These are phyloP conservation scores for Postia placenta DNA, from an alignment of 768 basidiomycete genomes.

Conservation along the genomic window DNA sequence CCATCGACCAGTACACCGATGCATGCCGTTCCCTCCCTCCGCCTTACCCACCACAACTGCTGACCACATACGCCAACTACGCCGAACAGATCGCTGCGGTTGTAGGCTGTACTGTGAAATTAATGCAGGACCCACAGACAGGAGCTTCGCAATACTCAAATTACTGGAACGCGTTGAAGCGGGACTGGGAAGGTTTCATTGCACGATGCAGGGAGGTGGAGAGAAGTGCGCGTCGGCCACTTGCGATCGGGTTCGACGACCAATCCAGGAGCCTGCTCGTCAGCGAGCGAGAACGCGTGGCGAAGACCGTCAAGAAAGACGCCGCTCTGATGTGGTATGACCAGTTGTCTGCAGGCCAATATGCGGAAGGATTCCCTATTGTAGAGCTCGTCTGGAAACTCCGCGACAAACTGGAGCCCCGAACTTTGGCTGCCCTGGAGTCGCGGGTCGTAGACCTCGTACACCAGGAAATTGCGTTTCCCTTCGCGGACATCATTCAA, in stretches of 20 bases:
- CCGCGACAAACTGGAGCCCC: conserved; percentile 53
- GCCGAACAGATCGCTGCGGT: conserved; percentile 74
- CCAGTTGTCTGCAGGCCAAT: conserved; percentile 37
- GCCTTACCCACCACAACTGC: conserved; percentile 48
- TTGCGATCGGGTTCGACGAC: conserved; percentile 49
- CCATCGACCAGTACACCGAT: conserved; percentile 77
- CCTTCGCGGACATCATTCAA: conserved; percentile 67
- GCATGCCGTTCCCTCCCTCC: conserved; percentile 63
- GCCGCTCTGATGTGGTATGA: conserved; percentile 54
- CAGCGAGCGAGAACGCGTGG: conserved; percentile 74
- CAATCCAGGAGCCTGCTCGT: conserved; percentile 44
- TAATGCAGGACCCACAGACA: conserved; percentile 69
- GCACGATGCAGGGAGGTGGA: conserved; percentile 89
- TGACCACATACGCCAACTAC: conserved; percentile 56
- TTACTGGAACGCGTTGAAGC: conserved; percentile 79
- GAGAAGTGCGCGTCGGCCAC: conserved; percentile 76
- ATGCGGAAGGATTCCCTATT: conserved; percentile 49
- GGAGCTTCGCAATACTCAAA: conserved; percentile 73
- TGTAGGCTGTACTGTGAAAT: conserved; percentile 79
- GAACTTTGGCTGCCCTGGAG: conserved; percentile 52
- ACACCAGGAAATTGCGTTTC: conserved; percentile 74
- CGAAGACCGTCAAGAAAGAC: conserved; percentile 59
- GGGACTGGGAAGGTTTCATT: conserved; percentile 96
- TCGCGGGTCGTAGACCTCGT: conserved; percentile 53
- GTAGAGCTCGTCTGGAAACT: conserved; percentile 61